Percentiles rank a stretch among this genome's conserved stretches.
Conservation (phyloP, 2,329 filamentous ascomycete species). For the Paraphoma chrysanthemicola region DNA sequence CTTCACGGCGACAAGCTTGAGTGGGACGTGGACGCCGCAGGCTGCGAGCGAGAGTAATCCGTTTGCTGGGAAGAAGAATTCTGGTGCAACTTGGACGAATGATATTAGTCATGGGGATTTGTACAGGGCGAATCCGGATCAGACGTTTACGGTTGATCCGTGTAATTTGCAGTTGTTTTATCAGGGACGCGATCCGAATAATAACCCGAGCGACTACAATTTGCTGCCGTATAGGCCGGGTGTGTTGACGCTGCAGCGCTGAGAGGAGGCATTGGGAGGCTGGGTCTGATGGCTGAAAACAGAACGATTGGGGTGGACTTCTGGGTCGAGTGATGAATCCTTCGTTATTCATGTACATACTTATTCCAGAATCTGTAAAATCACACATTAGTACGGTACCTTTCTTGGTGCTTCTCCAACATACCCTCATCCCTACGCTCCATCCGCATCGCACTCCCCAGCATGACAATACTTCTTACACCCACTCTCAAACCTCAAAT, state of each 20-base stretch:
- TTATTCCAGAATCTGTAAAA: neutral
- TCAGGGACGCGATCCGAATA: constrained; percentile 61
- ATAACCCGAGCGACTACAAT: constrained; percentile 53
- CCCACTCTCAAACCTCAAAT: constrained; percentile 8
- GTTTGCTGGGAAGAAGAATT: constrained; percentile 73
- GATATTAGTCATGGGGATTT: constrained; percentile 72
- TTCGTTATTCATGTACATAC: neutral
- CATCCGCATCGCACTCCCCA: constrained; percentile 19
- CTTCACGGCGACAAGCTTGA: constrained; percentile 65
- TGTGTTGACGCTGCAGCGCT: constrained; percentile 57
- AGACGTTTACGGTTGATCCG: constrained; percentile 68
- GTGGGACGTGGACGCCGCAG: constrained; percentile 65
- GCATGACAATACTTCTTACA: constrained; percentile 24
- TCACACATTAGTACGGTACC: neutral
- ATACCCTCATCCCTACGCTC: neutral
- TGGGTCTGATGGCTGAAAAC: neutral
- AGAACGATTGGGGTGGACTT: neutral
- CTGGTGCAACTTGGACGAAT: constrained; percentile 69
- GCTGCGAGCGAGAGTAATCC: constrained; percentile 63
- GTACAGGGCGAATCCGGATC: constrained; percentile 62
- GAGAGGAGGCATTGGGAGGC: neutral
- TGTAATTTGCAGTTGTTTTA: constrained; percentile 72
- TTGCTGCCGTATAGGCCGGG: constrained; percentile 62
- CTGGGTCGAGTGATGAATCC: too few species aligned
- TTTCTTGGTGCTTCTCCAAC: neutral